Percentiles rank a stretch among this genome's conserved stretches.
Evolutionary conservation across 1,139 yeast genomes (phyloP).

Genomic region (Taphrina populina): DNA sequence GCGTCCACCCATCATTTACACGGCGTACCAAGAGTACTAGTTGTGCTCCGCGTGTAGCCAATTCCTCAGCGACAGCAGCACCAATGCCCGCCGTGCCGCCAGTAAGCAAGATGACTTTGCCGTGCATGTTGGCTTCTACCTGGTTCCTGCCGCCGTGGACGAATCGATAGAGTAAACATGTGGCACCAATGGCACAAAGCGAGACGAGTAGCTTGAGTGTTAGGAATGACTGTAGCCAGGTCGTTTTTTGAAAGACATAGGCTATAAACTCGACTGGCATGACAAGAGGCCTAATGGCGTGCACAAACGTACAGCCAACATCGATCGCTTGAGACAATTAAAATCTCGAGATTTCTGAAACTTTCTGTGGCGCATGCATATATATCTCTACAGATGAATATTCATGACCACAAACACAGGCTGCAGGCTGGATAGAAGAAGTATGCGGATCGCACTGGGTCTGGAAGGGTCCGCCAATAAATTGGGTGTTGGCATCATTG

Average conservation of each 20-base stretch:
- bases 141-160: constrained; percentile 52
- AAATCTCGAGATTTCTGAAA: too few species aligned
- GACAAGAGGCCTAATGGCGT: constrained; percentile 1
- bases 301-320: background rate
- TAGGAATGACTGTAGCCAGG: constrained; percentile 11
- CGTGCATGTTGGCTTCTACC: constrained; percentile 91
- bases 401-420: too few species aligned
- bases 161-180: constrained; percentile 11
- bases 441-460: constrained; percentile 62
- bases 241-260: constrained; percentile 13
- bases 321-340: background rate
- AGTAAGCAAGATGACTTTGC: constrained; percentile 75
- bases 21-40: constrained; percentile 68
- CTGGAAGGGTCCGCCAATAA: constrained; percentile 97
- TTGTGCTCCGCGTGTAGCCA: constrained; percentile 85
- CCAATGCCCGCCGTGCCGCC: constrained; percentile 96
- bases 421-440: background rate
- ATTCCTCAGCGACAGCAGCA: constrained; percentile 65
- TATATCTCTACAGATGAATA: too few species aligned
- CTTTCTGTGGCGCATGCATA: too few species aligned
- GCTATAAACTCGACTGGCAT: constrained; percentile 31
- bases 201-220: background rate
- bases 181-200: background rate
- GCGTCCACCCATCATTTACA: constrained; percentile 66
- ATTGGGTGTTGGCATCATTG: constrained; percentile 87